Base-by-base conservation (phyloP, 495 filamentous ascomycete species). In the Chaetomium tenue region DNA sequence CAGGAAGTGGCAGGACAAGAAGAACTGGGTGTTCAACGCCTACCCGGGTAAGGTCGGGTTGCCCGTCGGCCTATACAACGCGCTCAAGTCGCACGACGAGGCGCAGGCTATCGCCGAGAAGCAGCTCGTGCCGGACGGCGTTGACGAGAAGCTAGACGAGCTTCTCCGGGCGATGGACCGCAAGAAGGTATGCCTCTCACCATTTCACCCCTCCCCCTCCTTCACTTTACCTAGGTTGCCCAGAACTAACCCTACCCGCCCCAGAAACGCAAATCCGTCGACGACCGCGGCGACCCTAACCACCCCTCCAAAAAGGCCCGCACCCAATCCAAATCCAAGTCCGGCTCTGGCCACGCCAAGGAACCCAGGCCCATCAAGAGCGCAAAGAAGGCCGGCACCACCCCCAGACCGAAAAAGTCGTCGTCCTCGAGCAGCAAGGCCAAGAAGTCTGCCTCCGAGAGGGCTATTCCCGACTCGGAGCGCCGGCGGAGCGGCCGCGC, bases 71-170 rank as follows among this genome's bases (percentile, higher is more conserved):
- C 82, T 98, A 26, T 99, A 93, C 74, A 81, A 81, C 0, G 81
- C 86, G 0, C 84, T 98, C 68, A 77, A 83, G 47, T 90, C 84
- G 68, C 91, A 94, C 68, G 84, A 87, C 28, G 86, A 88, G 64
- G 92, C 93, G 4, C 89, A 93, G 68, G 83, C 88, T 63, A 89
- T 96, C 63, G 90, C 92, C 1, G 86, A 90, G 70, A 94, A 88
- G 79, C 87, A 88, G 62, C 96, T 87, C 73, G 78, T 96, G 2
- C 89, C 91, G 0, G 89, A 92, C 39, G 88, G 88, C n/a, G 76
- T 95, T 40, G 89, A 91, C n/a, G 89, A 92, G 48, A 73, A 82
- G 57, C 77, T 94, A 7, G 91, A 96, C 60, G 84, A 85, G 15
- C 75, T 92, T 18, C 67, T 87, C 13, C 76, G 79, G 63, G 74